Evolutionary conservation across 2,329 filamentous ascomycete species (phyloP), one percentile per base, ranked within the genome.

Genomic region (Annulohypoxylon truncatum): DNA sequence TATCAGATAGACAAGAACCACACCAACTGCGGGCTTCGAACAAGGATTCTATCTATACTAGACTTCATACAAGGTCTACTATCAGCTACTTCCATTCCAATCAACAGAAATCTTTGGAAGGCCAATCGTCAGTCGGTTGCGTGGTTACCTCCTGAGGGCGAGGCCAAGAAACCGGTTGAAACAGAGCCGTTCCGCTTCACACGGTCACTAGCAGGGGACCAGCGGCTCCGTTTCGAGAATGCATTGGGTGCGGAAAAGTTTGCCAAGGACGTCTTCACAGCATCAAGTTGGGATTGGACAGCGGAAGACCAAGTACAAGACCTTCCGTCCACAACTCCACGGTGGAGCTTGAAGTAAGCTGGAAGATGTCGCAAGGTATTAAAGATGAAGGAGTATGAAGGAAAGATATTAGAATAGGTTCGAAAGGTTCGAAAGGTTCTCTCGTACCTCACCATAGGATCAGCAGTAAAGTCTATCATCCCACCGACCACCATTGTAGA

Each of bases 1-100:
- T 94, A 94, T 74, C 92, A 94, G 76, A 85, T 94, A 64, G 90
- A 94, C 77, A 85, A 85, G 69, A 83, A 93, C 74, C 92, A 94
- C 76, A 83, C 84, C 1, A 91, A 93, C 76, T 94, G 92, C 74
- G 92, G 92, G 1, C 81, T 92, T 35, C 82, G 90, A 46, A 88
- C 87, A 2, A 83, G 88, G 15, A 77, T 93, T 2, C 79, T 91
- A 38, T 89, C 90, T 6, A 83, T 92, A 2, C 77, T 93, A 13
- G 89, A 91, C 58, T 85, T 89, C 56, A 79, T 94, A 28, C 83
- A 87, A 61, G 77, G 81, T n/a, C 84, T 88, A 79, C 76, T 89
- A 3, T 82, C 83, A 0, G 78, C 84, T 0, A 80, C 77, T 31
- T 79, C 79, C 26, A 73, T 87, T 5, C 78, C 81, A 2, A 74